These are phyloP conservation scores for Hypoxylon sp. DNA, from an alignment of 2,329 filamentous ascomycete species.

Conservation along the genomic window DNA sequence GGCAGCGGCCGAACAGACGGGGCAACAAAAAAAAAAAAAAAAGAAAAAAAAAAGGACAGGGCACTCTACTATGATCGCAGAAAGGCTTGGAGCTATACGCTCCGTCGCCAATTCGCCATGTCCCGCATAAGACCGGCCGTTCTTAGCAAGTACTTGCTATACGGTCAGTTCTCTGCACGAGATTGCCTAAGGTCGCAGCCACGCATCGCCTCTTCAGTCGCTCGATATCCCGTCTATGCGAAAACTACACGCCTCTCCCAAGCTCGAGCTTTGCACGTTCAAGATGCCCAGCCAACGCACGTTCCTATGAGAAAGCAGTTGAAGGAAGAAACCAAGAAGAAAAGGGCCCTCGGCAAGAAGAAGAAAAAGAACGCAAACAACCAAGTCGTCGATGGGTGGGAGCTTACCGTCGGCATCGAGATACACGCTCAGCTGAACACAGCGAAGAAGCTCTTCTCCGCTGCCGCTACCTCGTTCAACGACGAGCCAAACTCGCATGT, in stretches of 20 bases:
- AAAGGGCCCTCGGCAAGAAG: constrained; percentile 53
- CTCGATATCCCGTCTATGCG: constrained; percentile 1
- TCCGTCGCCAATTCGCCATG: constrained; percentile 47
- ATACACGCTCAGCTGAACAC: constrained; percentile 97
- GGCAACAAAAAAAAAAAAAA: no score
- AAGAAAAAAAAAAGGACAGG: no score
- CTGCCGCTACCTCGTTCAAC: constrained; percentile 70
- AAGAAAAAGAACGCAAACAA: constrained; percentile 56
- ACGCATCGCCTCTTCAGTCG: constrained; percentile 3
- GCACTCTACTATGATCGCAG: background rate
- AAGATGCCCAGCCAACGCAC: constrained; percentile 39
- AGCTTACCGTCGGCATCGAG: constrained; percentile 94
- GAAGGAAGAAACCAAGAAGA: constrained; percentile 69
- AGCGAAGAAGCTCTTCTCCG: constrained; percentile 85
- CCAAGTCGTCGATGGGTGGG: constrained; percentile 75
- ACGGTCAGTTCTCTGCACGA: constrained; percentile 52
- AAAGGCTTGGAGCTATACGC: constrained; percentile 8
- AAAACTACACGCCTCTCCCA: constrained; percentile 16
- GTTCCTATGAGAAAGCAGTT: constrained; percentile 74
- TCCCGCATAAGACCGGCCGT: constrained; percentile 52
- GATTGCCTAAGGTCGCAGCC: constrained; percentile 50
- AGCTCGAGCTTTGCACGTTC: constrained; percentile 46
- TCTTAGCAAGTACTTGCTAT: constrained; percentile 59
- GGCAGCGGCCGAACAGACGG: no score
- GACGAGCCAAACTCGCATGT: constrained; percentile 85